Evolutionary conservation across 2,329 filamentous ascomycete genomes (phyloP).

Genomic region (Phaeosphaeriaceae sp.): DNA sequence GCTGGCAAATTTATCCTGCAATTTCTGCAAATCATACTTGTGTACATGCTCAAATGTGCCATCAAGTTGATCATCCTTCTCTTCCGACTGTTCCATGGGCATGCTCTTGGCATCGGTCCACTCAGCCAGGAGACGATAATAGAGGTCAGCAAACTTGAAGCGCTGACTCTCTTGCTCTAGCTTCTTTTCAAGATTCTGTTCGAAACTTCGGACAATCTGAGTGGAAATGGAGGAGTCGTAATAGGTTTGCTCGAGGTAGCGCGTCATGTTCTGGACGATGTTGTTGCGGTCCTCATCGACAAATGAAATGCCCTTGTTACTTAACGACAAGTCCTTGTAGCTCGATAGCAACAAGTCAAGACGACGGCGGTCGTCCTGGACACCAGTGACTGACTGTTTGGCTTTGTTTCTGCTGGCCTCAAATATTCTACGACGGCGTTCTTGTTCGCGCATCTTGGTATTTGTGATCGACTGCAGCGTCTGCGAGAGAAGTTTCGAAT

Average conservation of each 20-base stretch:
- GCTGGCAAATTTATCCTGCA: slow-evolving; percentile 22
- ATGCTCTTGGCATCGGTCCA: slow-evolving; percentile 18
- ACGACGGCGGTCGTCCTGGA: slow-evolving; percentile 8
- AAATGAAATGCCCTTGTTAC: slow-evolving; percentile 20
- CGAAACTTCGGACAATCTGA: slow-evolving; percentile 13
- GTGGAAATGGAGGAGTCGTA: slow-evolving; percentile 18
- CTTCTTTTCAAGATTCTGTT: slow-evolving; percentile 15
- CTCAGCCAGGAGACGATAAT: slow-evolving; percentile 21
- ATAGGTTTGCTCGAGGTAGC: slow-evolving; percentile 20
- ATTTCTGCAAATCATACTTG: slow-evolving; percentile 18
- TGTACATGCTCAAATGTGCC: slow-evolving; percentile 24
- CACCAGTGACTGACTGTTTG: slow-evolving; percentile 5
- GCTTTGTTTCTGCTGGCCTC: slow-evolving; percentile 17
- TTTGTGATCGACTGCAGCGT: slow-evolving; percentile 23
- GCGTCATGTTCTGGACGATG: slow-evolving; percentile 10
- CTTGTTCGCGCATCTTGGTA: slow-evolving; percentile 22
- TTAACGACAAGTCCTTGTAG: slow-evolving; percentile 14
- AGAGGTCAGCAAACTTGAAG: slow-evolving; percentile 20
- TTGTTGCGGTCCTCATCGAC: slow-evolving; percentile 15
- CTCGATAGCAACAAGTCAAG: slow-evolving; percentile 14
- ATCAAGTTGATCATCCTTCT: slow-evolving; percentile 13
- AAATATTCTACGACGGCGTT: slow-evolving; percentile 18
- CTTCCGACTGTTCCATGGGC: slow-evolving; percentile 13
- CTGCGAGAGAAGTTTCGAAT: slow-evolving; percentile 23
- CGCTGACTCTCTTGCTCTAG: slow-evolving; percentile 22